Percentiles rank a stretch among this genome's conserved stretches.
phyloP scores from a whole-genome alignment of 176 grass and related monocot genomes.

The Ensete glaucum region DNA sequence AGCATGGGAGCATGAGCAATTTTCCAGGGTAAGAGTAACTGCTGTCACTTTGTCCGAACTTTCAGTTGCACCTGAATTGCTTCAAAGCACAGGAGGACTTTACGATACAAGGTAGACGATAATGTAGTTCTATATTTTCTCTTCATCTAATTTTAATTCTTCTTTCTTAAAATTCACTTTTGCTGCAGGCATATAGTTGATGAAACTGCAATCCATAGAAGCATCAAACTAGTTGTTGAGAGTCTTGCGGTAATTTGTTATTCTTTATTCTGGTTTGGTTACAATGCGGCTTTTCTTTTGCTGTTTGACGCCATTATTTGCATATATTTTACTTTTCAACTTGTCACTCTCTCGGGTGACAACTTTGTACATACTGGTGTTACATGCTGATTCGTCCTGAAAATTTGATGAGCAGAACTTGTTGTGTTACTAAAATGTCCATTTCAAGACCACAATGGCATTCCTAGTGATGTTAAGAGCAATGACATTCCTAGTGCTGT shows the following conservation, averaged over 20 bases:
- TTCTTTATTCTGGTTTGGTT: neutral
- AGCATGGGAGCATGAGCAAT: slow-evolving; percentile 98
- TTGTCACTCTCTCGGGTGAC: neutral
- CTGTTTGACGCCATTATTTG: slow-evolving; percentile 4
- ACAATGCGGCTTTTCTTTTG: neutral
- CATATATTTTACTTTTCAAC: neutral
- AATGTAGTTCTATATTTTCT: slow-evolving; percentile 8
- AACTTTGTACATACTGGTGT: neutral
- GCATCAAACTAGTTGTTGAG: slow-evolving; percentile 82
- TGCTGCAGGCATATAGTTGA: slow-evolving; percentile 62
- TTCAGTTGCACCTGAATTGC: slow-evolving; percentile 73
- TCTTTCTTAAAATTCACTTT: slow-evolving; percentile 8
- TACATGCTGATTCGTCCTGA: neutral
- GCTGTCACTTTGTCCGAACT: slow-evolving; percentile 86
- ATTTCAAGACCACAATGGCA: neutral
- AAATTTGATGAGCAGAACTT: neutral
- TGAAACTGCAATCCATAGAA: slow-evolving; percentile 53
- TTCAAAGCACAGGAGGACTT: slow-evolving; percentile 70
- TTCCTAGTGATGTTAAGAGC: no score
- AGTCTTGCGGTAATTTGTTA: slow-evolving; percentile 70
- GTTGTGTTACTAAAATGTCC: neutral
- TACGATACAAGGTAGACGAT: slow-evolving; percentile 56
- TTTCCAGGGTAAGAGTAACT: slow-evolving; percentile 96
- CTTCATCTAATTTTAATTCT: slow-evolving; percentile 5
- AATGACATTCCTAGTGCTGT: no score